Conservation (phyloP, 495 filamentous ascomycete species). For the Clohesyomyces aquaticus region DNA sequence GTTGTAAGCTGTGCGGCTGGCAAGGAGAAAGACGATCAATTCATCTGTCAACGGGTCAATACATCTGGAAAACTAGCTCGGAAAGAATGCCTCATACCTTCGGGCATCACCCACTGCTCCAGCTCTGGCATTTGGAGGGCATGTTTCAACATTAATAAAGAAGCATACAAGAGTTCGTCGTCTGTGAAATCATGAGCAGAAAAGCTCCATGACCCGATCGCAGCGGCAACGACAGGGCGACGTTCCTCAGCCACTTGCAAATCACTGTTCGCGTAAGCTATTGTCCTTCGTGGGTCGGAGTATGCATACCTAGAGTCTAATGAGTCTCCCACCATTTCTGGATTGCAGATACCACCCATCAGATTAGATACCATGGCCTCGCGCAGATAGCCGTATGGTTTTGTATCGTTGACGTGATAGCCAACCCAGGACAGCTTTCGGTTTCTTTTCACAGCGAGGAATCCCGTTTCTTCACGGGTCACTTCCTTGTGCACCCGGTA, state of each 20-base stretch:
- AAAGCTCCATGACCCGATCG: constrained; percentile 83
- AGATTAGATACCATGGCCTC: constrained; percentile 88
- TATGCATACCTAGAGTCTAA: constrained; percentile 53
- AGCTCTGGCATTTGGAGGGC: constrained; percentile 81
- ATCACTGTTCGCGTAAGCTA: constrained; percentile 44
- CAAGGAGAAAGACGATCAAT: constrained; percentile 77
- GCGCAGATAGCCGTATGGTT: constrained; percentile 85
- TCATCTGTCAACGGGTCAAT: constrained; percentile 54
- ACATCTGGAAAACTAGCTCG: constrained; percentile 4
- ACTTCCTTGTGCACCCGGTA: constrained; percentile 77
- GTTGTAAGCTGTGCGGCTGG: constrained; percentile 87
- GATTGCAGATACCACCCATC: constrained; percentile 88
- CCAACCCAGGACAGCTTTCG: constrained; percentile 93
- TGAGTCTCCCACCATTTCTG: constrained; percentile 60
- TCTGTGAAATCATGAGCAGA: constrained; percentile 86
- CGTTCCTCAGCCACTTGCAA: constrained; percentile 58
- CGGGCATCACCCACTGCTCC: constrained; percentile 73
- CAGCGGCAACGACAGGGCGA: constrained; percentile 64
- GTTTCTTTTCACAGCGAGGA: constrained; percentile 66
- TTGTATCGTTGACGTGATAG: constrained; percentile 77
- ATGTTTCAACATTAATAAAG: constrained; percentile 85
- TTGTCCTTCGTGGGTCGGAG: neutral
- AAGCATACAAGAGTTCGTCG: constrained; percentile 81
- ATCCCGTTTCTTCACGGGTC: constrained; percentile 66
- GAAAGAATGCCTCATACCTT: constrained; percentile 53